Percentiles rank a stretch among this genome's conserved stretches.
Conservation (phyloP, 768 basidiomycete genomes). For the Rhodotorula sphaerocarpa region DNA sequence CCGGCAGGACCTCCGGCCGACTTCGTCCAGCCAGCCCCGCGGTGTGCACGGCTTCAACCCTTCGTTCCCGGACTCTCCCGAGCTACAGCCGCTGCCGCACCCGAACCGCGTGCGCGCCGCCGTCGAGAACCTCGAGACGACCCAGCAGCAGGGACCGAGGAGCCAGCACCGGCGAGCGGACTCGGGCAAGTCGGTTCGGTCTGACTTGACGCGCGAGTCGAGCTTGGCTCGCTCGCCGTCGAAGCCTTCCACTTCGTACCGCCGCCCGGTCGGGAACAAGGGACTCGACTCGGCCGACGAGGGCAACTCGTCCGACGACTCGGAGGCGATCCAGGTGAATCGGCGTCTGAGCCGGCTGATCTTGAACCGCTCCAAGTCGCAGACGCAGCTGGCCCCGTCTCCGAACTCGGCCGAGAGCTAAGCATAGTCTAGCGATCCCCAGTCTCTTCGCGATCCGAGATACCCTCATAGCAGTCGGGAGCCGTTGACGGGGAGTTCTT, state of each 20-base stretch:
- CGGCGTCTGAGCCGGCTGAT: slow-evolving; percentile 17
- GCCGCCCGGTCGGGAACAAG: slow-evolving; percentile 1
- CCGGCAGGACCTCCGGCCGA: background rate
- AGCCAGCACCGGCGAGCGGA: background rate
- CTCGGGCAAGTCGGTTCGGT: background rate
- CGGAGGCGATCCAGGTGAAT: background rate
- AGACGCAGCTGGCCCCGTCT: background rate
- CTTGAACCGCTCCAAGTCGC: slow-evolving; percentile 10
- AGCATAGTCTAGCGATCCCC: no score
- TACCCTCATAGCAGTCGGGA: no score
- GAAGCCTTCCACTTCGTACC: background rate
- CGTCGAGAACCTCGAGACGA: slow-evolving; percentile 24
- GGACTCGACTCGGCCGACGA: slow-evolving; percentile 2
- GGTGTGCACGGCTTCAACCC: slow-evolving; percentile 10
- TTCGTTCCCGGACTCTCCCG: slow-evolving; percentile 3
- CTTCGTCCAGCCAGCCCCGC: background rate
- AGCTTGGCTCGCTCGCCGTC: background rate
- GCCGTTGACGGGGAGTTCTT: no score
- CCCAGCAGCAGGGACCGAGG: background rate
- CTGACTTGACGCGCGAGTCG: background rate
- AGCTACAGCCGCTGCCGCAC: slow-evolving; percentile 20
- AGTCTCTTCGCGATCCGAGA: no score
- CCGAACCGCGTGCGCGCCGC: slow-evolving; percentile 20
- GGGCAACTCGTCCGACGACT: slow-evolving; percentile 2
- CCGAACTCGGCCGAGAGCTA: no score